Evolutionary conservation across 495 filamentous ascomycete genomes (phyloP), one percentile per base, ranked within the genome.

Genomic region (Hypomontagnella monticulosa): DNA sequence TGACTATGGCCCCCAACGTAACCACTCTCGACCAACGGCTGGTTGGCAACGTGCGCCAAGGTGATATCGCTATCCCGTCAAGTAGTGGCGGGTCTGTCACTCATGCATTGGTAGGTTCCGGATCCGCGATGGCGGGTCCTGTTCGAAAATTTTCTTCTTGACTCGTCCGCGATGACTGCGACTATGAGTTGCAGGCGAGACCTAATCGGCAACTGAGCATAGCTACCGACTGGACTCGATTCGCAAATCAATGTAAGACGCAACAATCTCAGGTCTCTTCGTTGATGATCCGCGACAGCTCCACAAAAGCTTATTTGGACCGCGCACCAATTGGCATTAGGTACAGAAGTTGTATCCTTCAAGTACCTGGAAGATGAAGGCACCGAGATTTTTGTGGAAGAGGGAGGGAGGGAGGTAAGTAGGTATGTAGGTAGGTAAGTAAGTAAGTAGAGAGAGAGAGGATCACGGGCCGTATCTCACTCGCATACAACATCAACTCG

Each of bases 221-320:
- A 40, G 16, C 27, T 58, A 16, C 44, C 27, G 32, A 46, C 50
- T 57, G 15, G 48, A 30, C 40, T 27, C 23, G 23, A 27, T 27
- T 46, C 38, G 47, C 43, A 51, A 63, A 42, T 58, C 33, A 43
- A 42, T 49, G 48, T 19, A 41, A 67, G 46, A 52, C 33, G 42
- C 20, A 40, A 37, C 14, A 38, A 63, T 44, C 23, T 27, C 23
- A 27, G 23, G 23, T 27, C 44, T 54, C 54, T 54, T 30, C 46
- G 49, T 44, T 44, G 56, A 58, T 36, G 66, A 66, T 66, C 51
- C 60, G 53, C 61, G 33, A 48, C 46, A 62, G 65, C 62, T 69
- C 71, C 69, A 73, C 69, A 71, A 73, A 71, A 71, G 69, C 71
- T 73, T 73, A 71, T 66, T 69, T 71, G 37, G 65, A 71, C 71